phyloP scores from a whole-genome alignment of 1,284 basidiomycete species.

The Trichosporon sp. region DNA sequence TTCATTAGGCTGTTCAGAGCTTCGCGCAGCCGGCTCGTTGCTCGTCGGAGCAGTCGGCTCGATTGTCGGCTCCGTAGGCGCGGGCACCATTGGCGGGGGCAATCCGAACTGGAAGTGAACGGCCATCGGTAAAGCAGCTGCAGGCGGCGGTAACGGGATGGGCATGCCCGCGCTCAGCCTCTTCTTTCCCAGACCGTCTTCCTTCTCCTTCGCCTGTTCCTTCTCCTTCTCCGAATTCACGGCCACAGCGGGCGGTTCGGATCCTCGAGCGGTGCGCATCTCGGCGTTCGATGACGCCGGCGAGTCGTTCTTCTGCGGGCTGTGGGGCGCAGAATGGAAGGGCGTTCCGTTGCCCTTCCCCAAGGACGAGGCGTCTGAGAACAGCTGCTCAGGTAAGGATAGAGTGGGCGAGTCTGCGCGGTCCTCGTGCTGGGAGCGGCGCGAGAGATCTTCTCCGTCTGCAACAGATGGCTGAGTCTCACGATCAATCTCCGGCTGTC shows the following conservation, averaged over 20 bases:
- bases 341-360: not conserved
- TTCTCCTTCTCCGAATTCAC: not conserved
- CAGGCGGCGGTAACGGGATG: not conserved
- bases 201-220: not conserved
- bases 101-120: conserved; percentile 6
- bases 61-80: not conserved
- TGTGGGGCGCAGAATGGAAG: not conserved
- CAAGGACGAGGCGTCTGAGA: conserved; percentile 9
- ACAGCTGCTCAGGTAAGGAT: not conserved
- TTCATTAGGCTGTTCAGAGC: not conserved
- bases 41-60: no score
- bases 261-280: not conserved
- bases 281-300: not conserved
- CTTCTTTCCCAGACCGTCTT: not conserved
- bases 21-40: not conserved
- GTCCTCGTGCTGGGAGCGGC: not conserved
- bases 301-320: not conserved
- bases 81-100: not conserved
- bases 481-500: conserved; percentile 1
- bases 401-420: not conserved
- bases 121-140: not conserved
- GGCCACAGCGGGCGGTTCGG: not conserved
- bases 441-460: not conserved
- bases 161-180: not conserved
- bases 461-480: not conserved